Evolutionary conservation across 306 rosid species (phyloP), one percentile per base, ranked within the genome.

Genomic region (Lathyrus oleraceus): DNA sequence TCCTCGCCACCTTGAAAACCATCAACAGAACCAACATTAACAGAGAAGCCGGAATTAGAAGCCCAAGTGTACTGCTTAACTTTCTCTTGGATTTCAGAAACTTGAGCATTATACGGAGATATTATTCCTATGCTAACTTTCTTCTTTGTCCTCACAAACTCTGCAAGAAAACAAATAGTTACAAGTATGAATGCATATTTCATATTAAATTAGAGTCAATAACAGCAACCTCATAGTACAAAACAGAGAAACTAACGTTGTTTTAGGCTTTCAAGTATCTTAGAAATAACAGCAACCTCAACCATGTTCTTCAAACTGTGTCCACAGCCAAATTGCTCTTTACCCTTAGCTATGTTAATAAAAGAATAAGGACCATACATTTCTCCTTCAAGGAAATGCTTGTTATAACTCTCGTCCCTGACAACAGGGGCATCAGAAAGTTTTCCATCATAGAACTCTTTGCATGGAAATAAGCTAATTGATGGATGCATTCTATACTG

Each of bases 1-100:
- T 84, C 87, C 39, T 87, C 89, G 0, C 84, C 86, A 2, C 92
- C 92, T 87, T 87, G 92, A 69, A 87, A 80, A 0, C 89, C 89
- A 70, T 84, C 89, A 11, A 87, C 67, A 28, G 86, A 69, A 10
- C 86, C 84, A 45, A 85, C 84, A 63, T 71, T 80, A 21, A 84
- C 71, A 12, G 58, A 68, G 71, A 84, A 87, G 7, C 51, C 73
- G 4, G 54, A 0, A 10, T 63, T n/a, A 8, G 39, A 67, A 67
- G 13, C 42, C 0, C 10, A 19, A 9, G 32, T n/a, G 70, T 67
- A 78, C 9, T 40, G 48, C 71, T 52, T 54, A 13, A 87, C 17
- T 16, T 71, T 78, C 58, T 87, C 71, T 12, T 76, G 65, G 73
- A 85, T 82, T 48, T 78, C 89, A 51, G 19, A 12, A 30, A 85